These are phyloP conservation scores for Catunica adiposa DNA, from an alignment of 2,329 filamentous ascomycete species.

Conservation along the genomic window DNA sequence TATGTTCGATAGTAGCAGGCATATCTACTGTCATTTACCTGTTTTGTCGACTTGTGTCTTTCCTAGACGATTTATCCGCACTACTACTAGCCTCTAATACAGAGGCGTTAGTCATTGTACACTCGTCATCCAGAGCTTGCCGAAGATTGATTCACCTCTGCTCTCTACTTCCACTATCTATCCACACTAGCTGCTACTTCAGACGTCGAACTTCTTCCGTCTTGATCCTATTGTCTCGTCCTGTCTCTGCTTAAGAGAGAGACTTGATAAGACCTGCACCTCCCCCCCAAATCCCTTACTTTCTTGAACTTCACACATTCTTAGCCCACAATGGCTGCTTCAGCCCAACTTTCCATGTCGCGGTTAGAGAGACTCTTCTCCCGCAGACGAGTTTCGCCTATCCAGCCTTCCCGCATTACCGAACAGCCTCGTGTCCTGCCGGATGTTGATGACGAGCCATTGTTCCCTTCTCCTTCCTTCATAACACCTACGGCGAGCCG, in stretches of 20 bases:
- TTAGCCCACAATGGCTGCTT: conserved; percentile 4
- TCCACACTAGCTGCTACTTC: not conserved
- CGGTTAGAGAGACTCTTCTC: conserved; percentile 37
- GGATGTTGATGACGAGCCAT: conserved; percentile 18
- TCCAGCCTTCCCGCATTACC: conserved; percentile 14
- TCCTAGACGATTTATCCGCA: not conserved
- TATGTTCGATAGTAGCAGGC: not conserved
- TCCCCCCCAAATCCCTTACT: too few species aligned
- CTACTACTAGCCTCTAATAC: not conserved
- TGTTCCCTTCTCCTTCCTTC: conserved; percentile 37
- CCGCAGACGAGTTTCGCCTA: conserved; percentile 23
- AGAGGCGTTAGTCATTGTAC: not conserved
- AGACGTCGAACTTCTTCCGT: not conserved
- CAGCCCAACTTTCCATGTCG: conserved; percentile 12
- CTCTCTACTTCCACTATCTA: not conserved
- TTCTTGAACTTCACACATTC: too few species aligned
- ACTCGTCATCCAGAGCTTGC: conserved; percentile 4
- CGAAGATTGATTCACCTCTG: conserved; percentile 8
- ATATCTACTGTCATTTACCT: not conserved
- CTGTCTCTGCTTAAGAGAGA: not conserved
- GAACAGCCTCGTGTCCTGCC: conserved; percentile 15
- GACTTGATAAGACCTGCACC: not conserved
- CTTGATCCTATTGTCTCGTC: not conserved
- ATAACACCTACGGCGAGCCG: conserved; percentile 37
- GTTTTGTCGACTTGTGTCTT: not conserved